Evolutionary conservation across 352 stramenopile genomes (phyloP).

Genomic region (Phytophthora quininea): DNA sequence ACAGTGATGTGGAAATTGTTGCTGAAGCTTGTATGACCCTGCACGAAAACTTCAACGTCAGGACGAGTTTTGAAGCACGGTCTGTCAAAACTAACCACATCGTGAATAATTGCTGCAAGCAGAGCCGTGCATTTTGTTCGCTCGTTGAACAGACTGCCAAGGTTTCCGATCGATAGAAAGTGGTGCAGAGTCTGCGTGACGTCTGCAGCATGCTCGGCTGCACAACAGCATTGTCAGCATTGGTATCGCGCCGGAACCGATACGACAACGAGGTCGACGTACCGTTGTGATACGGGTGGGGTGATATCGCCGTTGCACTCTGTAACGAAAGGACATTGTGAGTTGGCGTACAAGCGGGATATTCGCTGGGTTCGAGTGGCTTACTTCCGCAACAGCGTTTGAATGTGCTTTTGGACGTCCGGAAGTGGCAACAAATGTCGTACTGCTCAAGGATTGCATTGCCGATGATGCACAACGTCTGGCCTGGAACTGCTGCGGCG

Average conservation of each 20-base stretch:
- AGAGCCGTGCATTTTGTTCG: slow-evolving; percentile 77
- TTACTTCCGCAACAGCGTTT: slow-evolving; percentile 73
- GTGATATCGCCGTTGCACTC: slow-evolving; percentile 68
- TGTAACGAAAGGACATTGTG: slow-evolving; percentile 5
- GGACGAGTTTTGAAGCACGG: background rate
- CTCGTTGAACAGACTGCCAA: slow-evolving; percentile 61
- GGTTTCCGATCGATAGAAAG: slow-evolving; percentile 56
- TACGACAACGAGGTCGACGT: slow-evolving; percentile 6
- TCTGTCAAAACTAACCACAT: slow-evolving; percentile 57
- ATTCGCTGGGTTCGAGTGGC: background rate
- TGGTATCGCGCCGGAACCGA: slow-evolving; percentile 1
- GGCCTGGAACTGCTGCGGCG: slow-evolving; percentile 51
- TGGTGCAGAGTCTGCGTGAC: slow-evolving; percentile 81
- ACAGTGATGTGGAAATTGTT: slow-evolving; percentile 89
- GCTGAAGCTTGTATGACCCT: slow-evolving; percentile 87
- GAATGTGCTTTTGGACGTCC: slow-evolving; percentile 55
- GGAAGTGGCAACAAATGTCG: slow-evolving; percentile 67
- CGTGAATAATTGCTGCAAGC: slow-evolving; percentile 82
- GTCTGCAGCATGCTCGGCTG: slow-evolving; percentile 84
- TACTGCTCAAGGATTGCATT: slow-evolving; percentile 80
- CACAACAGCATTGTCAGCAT: slow-evolving; percentile 9
- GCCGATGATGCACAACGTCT: slow-evolving; percentile 73
- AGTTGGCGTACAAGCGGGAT: too few relatives aligned
- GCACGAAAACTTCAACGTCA: background rate
- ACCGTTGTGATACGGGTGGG: slow-evolving; percentile 89